Base-by-base conservation (phyloP, 495 filamentous ascomycete genomes). In the Trichoderma reesei region DNA sequence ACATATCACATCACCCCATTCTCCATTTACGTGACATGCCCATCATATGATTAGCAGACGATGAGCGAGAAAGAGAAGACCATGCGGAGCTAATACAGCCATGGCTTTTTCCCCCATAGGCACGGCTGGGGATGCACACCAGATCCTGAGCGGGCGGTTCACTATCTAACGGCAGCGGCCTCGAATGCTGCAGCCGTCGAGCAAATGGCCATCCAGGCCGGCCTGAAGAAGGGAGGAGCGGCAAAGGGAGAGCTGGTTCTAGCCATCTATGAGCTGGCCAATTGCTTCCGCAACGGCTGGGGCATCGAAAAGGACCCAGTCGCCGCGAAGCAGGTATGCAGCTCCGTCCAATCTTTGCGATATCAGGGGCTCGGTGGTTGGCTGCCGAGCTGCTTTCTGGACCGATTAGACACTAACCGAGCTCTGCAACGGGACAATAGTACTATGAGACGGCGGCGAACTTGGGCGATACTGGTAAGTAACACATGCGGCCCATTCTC, bases 371-470 rank as follows among this genome's bases (percentile, higher is more conserved):
- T 37, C 18, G 26, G 5, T 39, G 63, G 48, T 34, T 44, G 31
- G 8, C 18, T 41, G 60, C 34, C 34, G 13, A 33, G 20, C 34
- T 26, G 26, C 26, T 26, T 26, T 26, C 26, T 26, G n/a, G 11
- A 14, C 51, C 34, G 26, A 56, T 56, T n/a, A 56, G 62, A 48
- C 33, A 64, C 48, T 56, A 16, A 65, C 33, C 41, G 26, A 26
- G 26, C 26, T 26, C 26, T 46, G 42, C 42, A 46, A 9, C 5
- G 33, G 16, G n/a, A 8, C 9, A 48, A 73, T 85, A 94, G 80
- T 98, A 97, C 74, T 98, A 97, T 76, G 92, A 98, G 75, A 96
- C 91, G 36, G 94, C 94, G 31, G 94, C 94, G 46, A 97, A 98
- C 67, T 75, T 99, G 64, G 93, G 93, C 56, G 94, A 99, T 75